phyloP scores from a whole-genome alignment of 139 green algal species.

The Ulvella scutata region DNA sequence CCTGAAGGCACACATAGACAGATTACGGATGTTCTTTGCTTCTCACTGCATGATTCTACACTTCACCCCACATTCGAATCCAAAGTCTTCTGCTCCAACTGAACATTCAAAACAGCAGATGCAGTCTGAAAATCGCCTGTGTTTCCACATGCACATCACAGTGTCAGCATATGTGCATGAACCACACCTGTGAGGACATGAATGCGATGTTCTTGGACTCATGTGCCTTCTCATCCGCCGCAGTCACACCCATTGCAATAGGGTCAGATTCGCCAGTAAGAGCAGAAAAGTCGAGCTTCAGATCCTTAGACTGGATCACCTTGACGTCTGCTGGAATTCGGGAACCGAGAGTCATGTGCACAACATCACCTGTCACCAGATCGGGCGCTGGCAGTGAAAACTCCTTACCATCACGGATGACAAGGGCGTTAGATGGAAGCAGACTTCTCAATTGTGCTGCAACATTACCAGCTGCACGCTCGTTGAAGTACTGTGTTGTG shows the following conservation, averaged over 20 bases:
- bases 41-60: too few relatives aligned
- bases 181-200: conserved; percentile 11
- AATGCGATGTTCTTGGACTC: conserved; percentile 21
- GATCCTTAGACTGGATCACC: conserved; percentile 16
- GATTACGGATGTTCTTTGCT: too few relatives aligned
- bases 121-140: too few relatives aligned
- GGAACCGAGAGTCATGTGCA: conserved; percentile 17
- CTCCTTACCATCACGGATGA: conserved; percentile 16
- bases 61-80: too few relatives aligned
- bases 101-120: too few relatives aligned
- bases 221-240: conserved; percentile 6
- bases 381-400: conserved; percentile 13
- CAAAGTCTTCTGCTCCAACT: too few relatives aligned
- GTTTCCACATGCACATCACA: too few relatives aligned
- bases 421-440: not conserved
- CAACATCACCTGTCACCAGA: conserved; percentile 19
- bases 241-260: conserved; percentile 10
- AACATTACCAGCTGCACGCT: conserved; percentile 14
- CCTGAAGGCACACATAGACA: too few relatives aligned
- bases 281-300: conserved; percentile 20
- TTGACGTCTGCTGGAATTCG: conserved; percentile 22
- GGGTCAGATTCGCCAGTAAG: conserved; percentile 21
- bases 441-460: not conserved
- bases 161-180: too few relatives aligned
- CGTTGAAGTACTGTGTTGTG: conserved; percentile 16